Conservation (phyloP, 2,329 filamentous ascomycete species). For the Sarocladiaceae sp. region DNA sequence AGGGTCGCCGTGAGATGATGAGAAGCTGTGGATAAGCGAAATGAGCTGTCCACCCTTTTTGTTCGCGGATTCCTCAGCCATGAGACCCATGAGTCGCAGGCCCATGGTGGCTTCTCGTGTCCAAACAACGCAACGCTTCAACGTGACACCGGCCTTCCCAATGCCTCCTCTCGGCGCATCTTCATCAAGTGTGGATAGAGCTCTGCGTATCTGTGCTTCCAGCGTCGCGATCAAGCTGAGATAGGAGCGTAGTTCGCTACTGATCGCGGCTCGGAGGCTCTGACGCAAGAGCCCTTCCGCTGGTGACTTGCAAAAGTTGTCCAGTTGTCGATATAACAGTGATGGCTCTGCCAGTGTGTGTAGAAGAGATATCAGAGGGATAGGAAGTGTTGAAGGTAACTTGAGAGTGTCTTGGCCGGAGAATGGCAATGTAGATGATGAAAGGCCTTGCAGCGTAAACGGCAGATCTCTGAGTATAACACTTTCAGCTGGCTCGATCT, state of each 20-base stretch:
- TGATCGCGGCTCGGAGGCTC: constrained; percentile 82
- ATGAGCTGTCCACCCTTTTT: constrained; percentile 86
- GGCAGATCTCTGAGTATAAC: constrained; percentile 73
- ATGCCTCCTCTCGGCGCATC: constrained; percentile 61
- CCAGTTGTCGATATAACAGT: constrained; percentile 76
- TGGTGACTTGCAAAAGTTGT: constrained; percentile 73
- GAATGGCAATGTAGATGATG: constrained; percentile 79
- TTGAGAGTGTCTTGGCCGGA: constrained; percentile 61
- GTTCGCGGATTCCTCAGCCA: constrained; percentile 83
- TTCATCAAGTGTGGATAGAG: constrained; percentile 67
- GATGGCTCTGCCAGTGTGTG: constrained; percentile 90
- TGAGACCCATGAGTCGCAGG: constrained; percentile 83
- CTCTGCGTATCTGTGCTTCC: constrained; percentile 84
- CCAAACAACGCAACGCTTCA: constrained; percentile 96
- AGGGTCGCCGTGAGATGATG: constrained; percentile 88
- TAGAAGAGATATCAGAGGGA: constrained; percentile 78
- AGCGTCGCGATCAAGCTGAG: constrained; percentile 84
- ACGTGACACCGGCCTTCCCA: constrained; percentile 81
- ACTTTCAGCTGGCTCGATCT: constrained; percentile 57
- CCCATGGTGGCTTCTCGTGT: constrained; percentile 96
- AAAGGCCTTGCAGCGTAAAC: constrained; percentile 87
- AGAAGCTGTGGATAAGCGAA: constrained; percentile 87
- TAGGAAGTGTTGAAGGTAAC: constrained; percentile 71
- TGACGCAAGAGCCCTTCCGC: constrained; percentile 85
- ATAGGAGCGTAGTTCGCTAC: constrained; percentile 80